Evolutionary conservation across 2,329 filamentous ascomycete genomes (phyloP).

Genomic region (Sphaceloma murrayae): DNA sequence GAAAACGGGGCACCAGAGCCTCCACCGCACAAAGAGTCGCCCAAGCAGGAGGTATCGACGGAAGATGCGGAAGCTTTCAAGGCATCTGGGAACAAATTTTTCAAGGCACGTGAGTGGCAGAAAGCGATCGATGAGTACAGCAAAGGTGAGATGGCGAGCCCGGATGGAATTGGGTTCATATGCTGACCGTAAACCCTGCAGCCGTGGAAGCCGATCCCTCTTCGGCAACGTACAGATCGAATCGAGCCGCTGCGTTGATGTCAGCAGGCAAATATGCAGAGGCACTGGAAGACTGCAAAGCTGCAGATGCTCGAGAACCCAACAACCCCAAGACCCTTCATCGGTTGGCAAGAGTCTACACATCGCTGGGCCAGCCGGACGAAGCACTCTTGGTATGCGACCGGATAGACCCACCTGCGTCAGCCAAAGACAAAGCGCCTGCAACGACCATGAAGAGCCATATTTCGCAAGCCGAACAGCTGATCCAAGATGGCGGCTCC

Average conservation of each 20-base stretch:
- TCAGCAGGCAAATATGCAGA: constrained; percentile 68
- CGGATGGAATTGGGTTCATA: too few species aligned
- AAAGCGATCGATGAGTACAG: constrained; percentile 88
- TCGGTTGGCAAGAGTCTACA: constrained; percentile 82
- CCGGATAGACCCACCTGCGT: constrained; percentile 68
- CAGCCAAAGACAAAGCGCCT: constrained; percentile 74
- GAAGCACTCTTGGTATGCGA: constrained; percentile 77
- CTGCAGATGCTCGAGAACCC: constrained; percentile 73
- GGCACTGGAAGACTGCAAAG: constrained; percentile 78
- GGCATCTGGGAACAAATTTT: constrained; percentile 86
- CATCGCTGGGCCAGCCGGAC: constrained; percentile 71
- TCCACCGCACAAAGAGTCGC: constrained; percentile 55
- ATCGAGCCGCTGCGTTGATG: constrained; percentile 91
- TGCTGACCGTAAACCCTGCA: constrained; percentile 35
- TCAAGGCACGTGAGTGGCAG: constrained; percentile 85
- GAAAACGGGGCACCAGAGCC: constrained; percentile 50
- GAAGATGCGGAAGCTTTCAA: constrained; percentile 90
- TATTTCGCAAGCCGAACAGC: constrained; percentile 68
- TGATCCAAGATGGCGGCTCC: constrained; percentile 61
- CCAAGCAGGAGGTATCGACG: constrained; percentile 32
- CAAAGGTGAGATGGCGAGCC: constrained; percentile 64
- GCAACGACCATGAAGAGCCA: constrained; percentile 79
- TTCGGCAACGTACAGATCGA: constrained; percentile 84
- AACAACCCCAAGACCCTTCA: constrained; percentile 80
- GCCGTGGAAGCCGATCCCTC: constrained; percentile 80